Evolutionary conservation across 164 flowering plant genomes (phyloP).

Genomic region (Litsea cubeba): DNA sequence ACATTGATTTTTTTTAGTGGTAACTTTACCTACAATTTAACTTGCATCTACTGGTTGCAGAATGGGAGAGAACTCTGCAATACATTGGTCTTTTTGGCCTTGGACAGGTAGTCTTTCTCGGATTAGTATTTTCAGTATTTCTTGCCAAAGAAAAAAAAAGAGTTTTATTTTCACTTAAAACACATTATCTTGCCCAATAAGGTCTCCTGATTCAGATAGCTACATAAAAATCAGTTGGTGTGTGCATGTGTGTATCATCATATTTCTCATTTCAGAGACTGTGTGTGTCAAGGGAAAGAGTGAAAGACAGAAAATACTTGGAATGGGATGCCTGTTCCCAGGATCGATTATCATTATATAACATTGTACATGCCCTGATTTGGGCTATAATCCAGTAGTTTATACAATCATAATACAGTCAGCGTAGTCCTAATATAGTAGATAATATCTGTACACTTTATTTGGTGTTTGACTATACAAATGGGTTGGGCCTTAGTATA

Average conservation of each 20-base stretch:
- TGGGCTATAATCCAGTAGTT: too few relatives aligned
- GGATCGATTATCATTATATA: too few relatives aligned
- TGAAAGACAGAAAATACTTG: too few relatives aligned
- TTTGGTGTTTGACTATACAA: too few relatives aligned
- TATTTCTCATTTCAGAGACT: neutral
- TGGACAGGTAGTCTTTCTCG: slow-evolving; percentile 49
- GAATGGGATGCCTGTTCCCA: too few relatives aligned
- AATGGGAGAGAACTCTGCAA: slow-evolving; percentile 89
- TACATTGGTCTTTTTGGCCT: slow-evolving; percentile 68
- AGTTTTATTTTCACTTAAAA: neutral
- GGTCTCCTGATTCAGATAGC: neutral
- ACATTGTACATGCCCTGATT: too few relatives aligned
- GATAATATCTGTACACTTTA: too few relatives aligned
- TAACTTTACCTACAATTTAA: neutral
- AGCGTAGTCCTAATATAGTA: too few relatives aligned
- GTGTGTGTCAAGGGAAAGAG: neutral
- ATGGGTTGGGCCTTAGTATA: too few relatives aligned
- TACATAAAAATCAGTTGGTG: neutral
- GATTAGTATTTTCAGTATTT: neutral
- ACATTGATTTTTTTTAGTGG: neutral
- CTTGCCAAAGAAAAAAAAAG: neutral
- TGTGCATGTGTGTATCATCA: neutral
- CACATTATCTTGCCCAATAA: neutral
- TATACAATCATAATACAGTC: too few relatives aligned
- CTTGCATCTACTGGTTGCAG: slow-evolving; percentile 33